These are phyloP conservation scores for Diaporthe longicolla DNA, from an alignment of 2,329 filamentous ascomycete genomes.

Conservation along the genomic window DNA sequence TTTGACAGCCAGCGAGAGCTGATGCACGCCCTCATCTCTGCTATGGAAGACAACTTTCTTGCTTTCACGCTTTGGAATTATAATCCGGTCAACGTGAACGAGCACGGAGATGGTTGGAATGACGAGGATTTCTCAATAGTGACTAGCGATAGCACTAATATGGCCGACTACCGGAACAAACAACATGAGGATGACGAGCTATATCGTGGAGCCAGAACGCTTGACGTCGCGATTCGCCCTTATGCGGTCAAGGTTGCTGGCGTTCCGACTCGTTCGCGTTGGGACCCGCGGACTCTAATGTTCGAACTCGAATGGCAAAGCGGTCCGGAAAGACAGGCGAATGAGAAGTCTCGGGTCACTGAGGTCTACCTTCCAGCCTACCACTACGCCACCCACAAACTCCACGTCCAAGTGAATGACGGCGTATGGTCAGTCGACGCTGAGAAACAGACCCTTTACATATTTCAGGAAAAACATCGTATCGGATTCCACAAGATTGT, in stretches of 20 bases:
- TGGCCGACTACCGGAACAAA: slow-evolving; percentile 53
- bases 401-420: slow-evolving; percentile 49
- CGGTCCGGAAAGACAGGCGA: slow-evolving; percentile 15
- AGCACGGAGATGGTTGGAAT: slow-evolving; percentile 60
- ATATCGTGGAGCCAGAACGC: slow-evolving; percentile 55
- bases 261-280: slow-evolving; percentile 52
- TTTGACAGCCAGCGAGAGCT: slow-evolving; percentile 57
- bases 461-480: slow-evolving; percentile 43
- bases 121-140: slow-evolving; percentile 60
- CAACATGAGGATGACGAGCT: slow-evolving; percentile 52
- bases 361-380: slow-evolving; percentile 58
- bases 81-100: slow-evolving; percentile 55
- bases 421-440: slow-evolving; percentile 51
- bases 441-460: slow-evolving; percentile 50
- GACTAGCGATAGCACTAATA: slow-evolving; percentile 52
- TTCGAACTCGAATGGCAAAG: slow-evolving; percentile 54
- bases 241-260: slow-evolving; percentile 59
- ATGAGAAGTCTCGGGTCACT: slow-evolving; percentile 50
- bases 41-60: slow-evolving; percentile 57
- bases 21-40: slow-evolving; percentile 56
- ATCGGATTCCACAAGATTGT: slow-evolving; percentile 44
- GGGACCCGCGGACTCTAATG: slow-evolving; percentile 52
- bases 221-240: slow-evolving; percentile 57
- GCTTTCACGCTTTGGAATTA: slow-evolving; percentile 59
- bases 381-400: slow-evolving; percentile 52